A percentile compares a stretch with the other conserved stretches of the same genome.
phyloP scores from a whole-genome alignment of 805 yeast species.

The Starmerella apis region DNA sequence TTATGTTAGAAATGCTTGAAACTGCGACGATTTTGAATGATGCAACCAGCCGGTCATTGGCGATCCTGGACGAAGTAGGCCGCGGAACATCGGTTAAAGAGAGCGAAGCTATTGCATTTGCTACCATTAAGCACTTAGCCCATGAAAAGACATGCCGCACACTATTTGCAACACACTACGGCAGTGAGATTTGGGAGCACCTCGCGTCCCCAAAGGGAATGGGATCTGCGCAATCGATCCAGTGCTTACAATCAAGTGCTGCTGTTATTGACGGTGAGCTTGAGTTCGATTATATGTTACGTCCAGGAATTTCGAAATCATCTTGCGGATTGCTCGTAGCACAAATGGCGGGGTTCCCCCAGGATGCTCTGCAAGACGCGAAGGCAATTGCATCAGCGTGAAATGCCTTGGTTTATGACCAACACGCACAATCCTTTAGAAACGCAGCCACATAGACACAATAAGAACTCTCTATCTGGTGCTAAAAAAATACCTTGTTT shows the following conservation, averaged over 20 bases:
- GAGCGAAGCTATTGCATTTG: slow-evolving; percentile 77
- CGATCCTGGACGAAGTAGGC: slow-evolving; percentile 80
- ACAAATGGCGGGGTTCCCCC: slow-evolving; percentile 67
- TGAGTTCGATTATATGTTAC: slow-evolving; percentile 44
- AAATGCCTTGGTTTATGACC: neutral
- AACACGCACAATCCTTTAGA: no score
- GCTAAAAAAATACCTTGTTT: no score
- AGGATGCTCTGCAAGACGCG: slow-evolving; percentile 47
- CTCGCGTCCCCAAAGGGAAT: slow-evolving; percentile 26
- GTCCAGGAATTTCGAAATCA: slow-evolving; percentile 56
- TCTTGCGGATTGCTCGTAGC: slow-evolving; percentile 76
- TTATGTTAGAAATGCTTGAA: slow-evolving; percentile 88
- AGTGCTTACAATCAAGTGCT: slow-evolving; percentile 18
- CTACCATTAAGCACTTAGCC: slow-evolving; percentile 50
- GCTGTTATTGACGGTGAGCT: slow-evolving; percentile 18
- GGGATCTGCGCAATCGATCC: slow-evolving; percentile 10
- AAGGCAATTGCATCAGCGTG: slow-evolving; percentile 25
- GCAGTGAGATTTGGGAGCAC: slow-evolving; percentile 41
- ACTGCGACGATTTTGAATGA: slow-evolving; percentile 57
- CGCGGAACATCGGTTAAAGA: slow-evolving; percentile 80
- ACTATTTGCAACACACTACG: slow-evolving; percentile 86
- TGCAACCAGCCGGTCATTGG: slow-evolving; percentile 58
- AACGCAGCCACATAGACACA: no score
- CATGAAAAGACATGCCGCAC: slow-evolving; percentile 52
- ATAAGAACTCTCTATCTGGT: no score